Evolutionary conservation across 129 eudicot genomes (phyloP).

Genomic region (Ambrosia trifida): DNA sequence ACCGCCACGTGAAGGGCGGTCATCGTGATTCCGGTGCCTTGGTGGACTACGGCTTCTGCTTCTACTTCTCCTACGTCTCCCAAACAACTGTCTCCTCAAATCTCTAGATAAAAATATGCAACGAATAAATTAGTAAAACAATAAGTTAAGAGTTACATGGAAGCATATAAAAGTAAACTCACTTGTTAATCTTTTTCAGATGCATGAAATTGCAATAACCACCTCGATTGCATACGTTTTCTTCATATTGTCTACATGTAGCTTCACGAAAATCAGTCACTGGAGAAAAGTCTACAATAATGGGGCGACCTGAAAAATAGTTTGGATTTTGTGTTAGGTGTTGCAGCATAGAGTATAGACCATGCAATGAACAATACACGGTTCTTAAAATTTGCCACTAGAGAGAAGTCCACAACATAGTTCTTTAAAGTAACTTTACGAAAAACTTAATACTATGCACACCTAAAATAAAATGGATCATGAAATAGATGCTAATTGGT

Average conservation of each 20-base stretch:
- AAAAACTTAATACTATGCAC: background rate
- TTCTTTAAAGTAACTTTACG: background rate
- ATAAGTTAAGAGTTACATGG: background rate
- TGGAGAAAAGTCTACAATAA: slow-evolving; percentile 93
- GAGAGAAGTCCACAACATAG: background rate
- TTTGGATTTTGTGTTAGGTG: slow-evolving; percentile 10
- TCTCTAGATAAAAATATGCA: slow-evolving; percentile 43
- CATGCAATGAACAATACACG: too few species aligned
- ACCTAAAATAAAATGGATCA: background rate
- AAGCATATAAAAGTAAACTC: slow-evolving; percentile 6
- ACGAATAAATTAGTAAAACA: slow-evolving; percentile 10
- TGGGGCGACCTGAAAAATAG: slow-evolving; percentile 72
- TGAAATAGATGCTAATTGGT: background rate
- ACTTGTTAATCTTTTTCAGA: slow-evolving; percentile 93
- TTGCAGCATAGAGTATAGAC: too few species aligned
- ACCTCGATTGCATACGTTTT: slow-evolving; percentile 93
- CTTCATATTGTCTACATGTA: slow-evolving; percentile 95
- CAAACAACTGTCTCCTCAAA: slow-evolving; percentile 78
- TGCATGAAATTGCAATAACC: slow-evolving; percentile 99
- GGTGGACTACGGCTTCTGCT: slow-evolving; percentile 88
- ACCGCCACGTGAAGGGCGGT: slow-evolving; percentile 65
- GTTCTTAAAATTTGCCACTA: too few species aligned
- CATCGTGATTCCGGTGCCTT: slow-evolving; percentile 61
- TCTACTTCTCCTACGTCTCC: slow-evolving; percentile 85
- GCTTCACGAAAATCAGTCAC: slow-evolving; percentile 99